Base-by-base conservation (phyloP, 805 yeast species). In the Cyberlindnera samutprakarnensis region DNA sequence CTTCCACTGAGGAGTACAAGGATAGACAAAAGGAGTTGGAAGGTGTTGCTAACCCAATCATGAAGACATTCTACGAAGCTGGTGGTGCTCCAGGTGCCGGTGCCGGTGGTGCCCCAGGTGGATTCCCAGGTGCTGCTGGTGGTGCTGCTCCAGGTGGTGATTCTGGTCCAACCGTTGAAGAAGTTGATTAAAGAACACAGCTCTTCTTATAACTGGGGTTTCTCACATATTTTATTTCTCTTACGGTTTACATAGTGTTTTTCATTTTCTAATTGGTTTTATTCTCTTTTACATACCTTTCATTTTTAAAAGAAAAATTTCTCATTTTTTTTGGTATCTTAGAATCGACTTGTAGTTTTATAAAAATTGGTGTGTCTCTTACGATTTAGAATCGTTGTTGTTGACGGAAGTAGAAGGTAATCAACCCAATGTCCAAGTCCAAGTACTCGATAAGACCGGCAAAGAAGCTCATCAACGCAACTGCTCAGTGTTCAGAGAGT, bases 1-100 rank as follows among this genome's bases (percentile, higher is more conserved):
- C 94, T 53, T 67, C 95, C 42, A 75, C 83, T 52, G 96, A 90
- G 58, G 97, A 88, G 75, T 88, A 66, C 68, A 74, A 78, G 56
- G 95, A 82, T 69, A 81, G 77, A 72, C 94, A 87, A 72, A 90
- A 90, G 82, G 96, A 87, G 66, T 83, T 88, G 61, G 96, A 90
- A 73, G 86, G 78, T 53, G 72, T 82, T 68, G 94, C 95, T 52
- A 88, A 88, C 80, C 96, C 96, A 66, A 85, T 88, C 70, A 81
- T 88, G 82, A 74, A 87, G 61, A 86, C 87, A 76, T 84, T 92
- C 75, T 90, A 90, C 79, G 90, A 83, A 66, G 87, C 78, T 49
- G 95, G 94, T 68, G 95, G 85, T 61, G 81, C 81, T 54, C 78
- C 78, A 52, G 82, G 72, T 50, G 82, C 21, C 7, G 71, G 61